These are phyloP conservation scores for Hypoxylon sp. DNA, from an alignment of 2,329 filamentous ascomycete species.

Conservation along the genomic window DNA sequence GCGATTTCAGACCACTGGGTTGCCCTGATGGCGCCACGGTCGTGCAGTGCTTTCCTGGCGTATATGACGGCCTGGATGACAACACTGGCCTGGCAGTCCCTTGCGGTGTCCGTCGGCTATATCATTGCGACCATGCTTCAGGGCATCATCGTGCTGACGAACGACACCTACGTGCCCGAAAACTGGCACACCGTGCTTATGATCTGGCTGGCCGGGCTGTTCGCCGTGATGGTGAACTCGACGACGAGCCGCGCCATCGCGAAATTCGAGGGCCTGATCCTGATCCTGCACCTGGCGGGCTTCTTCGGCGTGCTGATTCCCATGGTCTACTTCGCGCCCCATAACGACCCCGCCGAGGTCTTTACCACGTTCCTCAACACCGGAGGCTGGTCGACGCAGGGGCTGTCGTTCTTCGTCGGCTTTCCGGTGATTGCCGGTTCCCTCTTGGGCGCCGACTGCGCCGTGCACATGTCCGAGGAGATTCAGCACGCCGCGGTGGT, in stretches of 20 bases:
- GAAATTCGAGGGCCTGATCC: constrained; percentile 42
- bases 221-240: constrained; percentile 41
- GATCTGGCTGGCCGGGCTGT: constrained; percentile 40
- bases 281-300: constrained; percentile 52
- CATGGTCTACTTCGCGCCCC: constrained; percentile 49
- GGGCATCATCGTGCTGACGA: constrained; percentile 41
- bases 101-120: constrained; percentile 39
- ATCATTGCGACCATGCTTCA: constrained; percentile 44
- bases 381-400: constrained; percentile 58
- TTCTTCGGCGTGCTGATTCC: constrained; percentile 54
- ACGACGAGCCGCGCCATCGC: constrained; percentile 35
- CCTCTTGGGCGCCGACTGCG: constrained; percentile 39
- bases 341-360: constrained; percentile 52
- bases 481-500: constrained; percentile 39
- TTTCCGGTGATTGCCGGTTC: constrained; percentile 31
- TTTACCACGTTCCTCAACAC: constrained; percentile 59
- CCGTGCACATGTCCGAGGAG: constrained; percentile 44
- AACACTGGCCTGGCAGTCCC: constrained; percentile 44
- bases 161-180: constrained; percentile 36
- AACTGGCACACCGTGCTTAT: constrained; percentile 45
- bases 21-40: constrained; percentile 43
- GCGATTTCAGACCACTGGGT: constrained; percentile 42
- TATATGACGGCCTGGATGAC: constrained; percentile 48
- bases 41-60: constrained; percentile 40
- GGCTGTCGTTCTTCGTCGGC: constrained; percentile 54